Evolutionary conservation across 1,284 basidiomycete species (phyloP).

Genomic region (Golubevia pallescens): DNA sequence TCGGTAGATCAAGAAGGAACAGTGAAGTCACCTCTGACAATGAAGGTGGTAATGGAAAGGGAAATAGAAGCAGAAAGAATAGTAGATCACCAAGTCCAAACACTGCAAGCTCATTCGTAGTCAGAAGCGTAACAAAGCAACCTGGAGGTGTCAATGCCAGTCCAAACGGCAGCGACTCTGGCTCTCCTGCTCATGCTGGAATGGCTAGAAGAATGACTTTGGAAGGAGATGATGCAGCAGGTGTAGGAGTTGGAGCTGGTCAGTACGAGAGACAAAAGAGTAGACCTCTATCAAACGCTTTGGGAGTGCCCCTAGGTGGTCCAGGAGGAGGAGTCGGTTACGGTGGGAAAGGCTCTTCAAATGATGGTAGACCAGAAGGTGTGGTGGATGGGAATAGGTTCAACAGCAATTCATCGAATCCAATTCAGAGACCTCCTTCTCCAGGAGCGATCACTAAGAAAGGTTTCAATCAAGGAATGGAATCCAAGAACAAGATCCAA

Average conservation of each 20-base stretch:
- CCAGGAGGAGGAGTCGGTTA: conserved; percentile 48
- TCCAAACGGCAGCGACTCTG: conserved; percentile 6
- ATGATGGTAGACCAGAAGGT: conserved; percentile 42
- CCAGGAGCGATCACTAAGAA: neutral
- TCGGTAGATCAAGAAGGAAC: too few species aligned
- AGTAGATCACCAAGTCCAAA: too few species aligned
- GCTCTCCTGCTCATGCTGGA: conserved; percentile 10
- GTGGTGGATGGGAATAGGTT: conserved; percentile 16
- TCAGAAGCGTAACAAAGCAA: conserved; percentile 37
- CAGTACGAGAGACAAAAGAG: conserved; percentile 7
- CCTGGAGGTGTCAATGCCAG: conserved; percentile 37
- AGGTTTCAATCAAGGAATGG: neutral
- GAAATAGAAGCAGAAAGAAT: too few species aligned
- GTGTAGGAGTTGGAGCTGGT: neutral
- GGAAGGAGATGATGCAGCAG: conserved; percentile 21
- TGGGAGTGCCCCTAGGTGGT: conserved; percentile 48
- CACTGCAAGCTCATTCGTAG: conserved; percentile 23
- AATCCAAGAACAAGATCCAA: conserved; percentile 14
- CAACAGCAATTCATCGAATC: conserved; percentile 3
- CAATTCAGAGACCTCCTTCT: conserved; percentile 5
- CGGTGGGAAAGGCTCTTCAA: conserved; percentile 32
- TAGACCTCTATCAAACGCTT: neutral
- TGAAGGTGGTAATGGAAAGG: too few species aligned
- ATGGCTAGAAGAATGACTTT: conserved; percentile 22
- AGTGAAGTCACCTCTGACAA: too few species aligned